Percentiles rank a stretch among this genome's conserved stretches.
Conservation (phyloP, 192 early-diverging fungal species). For the Backusella tarrabulga region DNA sequence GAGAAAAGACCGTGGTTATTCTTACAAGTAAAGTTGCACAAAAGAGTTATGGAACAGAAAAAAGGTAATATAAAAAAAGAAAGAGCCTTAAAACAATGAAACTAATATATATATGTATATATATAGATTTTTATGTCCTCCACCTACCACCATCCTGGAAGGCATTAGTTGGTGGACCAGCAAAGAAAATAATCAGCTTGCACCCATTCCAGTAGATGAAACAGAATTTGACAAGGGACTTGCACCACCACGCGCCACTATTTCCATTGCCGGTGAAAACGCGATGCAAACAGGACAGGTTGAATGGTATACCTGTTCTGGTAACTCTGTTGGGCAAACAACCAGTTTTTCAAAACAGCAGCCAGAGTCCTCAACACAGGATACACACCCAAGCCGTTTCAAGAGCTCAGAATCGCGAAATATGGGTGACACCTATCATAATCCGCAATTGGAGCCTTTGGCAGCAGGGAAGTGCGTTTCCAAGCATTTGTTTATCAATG, state of each 20-base stretch:
- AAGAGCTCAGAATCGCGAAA: conserved; percentile 22
- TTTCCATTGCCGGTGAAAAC: conserved; percentile 59
- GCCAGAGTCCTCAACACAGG: not conserved
- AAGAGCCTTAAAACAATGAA: not conserved
- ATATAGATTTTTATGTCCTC: conserved; percentile 75
- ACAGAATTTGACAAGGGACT: not conserved
- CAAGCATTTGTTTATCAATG: conserved; percentile 83
- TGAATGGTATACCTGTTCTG: conserved; percentile 52
- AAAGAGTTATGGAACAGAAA: conserved; percentile 93
- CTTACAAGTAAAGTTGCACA: conserved; percentile 87
- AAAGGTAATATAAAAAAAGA: conserved; percentile 49
- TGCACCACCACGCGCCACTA: conserved; percentile 48
- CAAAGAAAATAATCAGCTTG: not conserved
- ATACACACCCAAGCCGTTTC: conserved; percentile 13
- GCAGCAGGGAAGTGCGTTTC: conserved; percentile 74
- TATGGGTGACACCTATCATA: conserved; percentile 20
- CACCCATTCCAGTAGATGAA: not conserved
- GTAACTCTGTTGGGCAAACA: conserved; percentile 20
- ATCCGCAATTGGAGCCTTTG: conserved; percentile 20
- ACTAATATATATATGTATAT: not conserved
- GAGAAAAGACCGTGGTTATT: conserved; percentile 73
- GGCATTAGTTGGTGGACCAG: conserved; percentile 71
- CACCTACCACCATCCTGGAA: conserved; percentile 75
- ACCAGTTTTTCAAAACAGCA: conserved; percentile 1
- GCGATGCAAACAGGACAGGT: conserved; percentile 48